Evolutionary conservation across 2,329 filamentous ascomycete genomes (phyloP), one percentile per base, ranked within the genome.

Genomic region (Coleophoma eucalyptorum): DNA sequence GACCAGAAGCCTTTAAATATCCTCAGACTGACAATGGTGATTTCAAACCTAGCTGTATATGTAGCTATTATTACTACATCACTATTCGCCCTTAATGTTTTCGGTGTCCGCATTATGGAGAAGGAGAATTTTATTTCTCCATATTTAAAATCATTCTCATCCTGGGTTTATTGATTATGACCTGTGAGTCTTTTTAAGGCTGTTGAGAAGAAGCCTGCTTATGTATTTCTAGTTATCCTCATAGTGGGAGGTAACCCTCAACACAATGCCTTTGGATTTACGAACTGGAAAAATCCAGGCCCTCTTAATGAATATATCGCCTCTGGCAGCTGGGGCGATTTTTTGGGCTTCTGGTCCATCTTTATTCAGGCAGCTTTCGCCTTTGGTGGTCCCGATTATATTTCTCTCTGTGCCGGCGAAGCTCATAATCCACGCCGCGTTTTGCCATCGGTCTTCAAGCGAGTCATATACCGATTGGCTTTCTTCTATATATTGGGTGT

Each of bases 181-280:
- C n/a, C n/a, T n/a, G n/a, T n/a, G n/a, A n/a, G n/a, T n/a, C n/a
- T n/a, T n/a, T n/a, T n/a, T n/a, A n/a, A n/a, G n/a, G n/a, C n/a
- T n/a, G n/a, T n/a, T n/a, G n/a, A n/a, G n/a, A n/a, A n/a, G n/a
- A n/a, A n/a, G n/a, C n/a, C n/a, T n/a, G n/a, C n/a, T n/a, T n/a
- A n/a, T n/a, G n/a, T n/a, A n/a, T n/a, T n/a, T n/a, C n/a, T n/a
- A n/a, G n/a, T n/a, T n/a, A n/a, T n/a, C n/a, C n/a, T n/a, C n/a
- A 79, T 90, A 85, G 72, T 89, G 8, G 87, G 87, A 26, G 87
- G 86, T 32, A 91, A 91, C 56, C 87, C 87, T 0, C 63, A 81
- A 4, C 70, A 79, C 42, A 83, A 87, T 58, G 72, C 80, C 2
- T 88, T 82, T 59, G 86, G 86, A n/a, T 89, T 89, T 64, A 75